A percentile compares a stretch with the other conserved stretches of the same genome.
Conservation (phyloP, 2,329 filamentous ascomycete genomes). For the Sclerotiophoma versabilis region DNA sequence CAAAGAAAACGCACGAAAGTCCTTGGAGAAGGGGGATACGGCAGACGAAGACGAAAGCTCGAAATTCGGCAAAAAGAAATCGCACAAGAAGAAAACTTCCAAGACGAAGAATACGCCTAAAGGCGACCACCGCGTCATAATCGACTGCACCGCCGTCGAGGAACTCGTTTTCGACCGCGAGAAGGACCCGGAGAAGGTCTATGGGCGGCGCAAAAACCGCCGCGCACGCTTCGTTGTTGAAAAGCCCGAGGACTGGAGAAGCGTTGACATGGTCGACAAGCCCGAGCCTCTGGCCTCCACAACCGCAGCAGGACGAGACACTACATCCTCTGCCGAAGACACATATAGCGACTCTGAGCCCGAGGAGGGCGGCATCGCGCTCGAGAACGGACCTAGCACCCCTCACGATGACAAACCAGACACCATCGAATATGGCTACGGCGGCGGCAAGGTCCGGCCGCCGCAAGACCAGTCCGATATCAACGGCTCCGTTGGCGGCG, state of each 20-base stretch:
- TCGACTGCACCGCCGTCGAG: conserved; percentile 61
- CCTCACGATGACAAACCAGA: conserved; percentile 2
- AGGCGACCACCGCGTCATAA: conserved; percentile 59
- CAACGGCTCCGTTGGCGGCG: conserved; percentile 64
- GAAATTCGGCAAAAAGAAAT: conserved; percentile 18
- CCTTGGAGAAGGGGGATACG: conserved; percentile 3
- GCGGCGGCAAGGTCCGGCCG: conserved; percentile 47
- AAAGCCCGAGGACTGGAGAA: conserved; percentile 52
- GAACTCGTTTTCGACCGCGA: conserved; percentile 57
- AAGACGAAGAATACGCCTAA: conserved; percentile 45
- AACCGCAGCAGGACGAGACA: conserved; percentile 17
- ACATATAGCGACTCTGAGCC: conserved; percentile 24
- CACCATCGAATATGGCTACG: conserved; percentile 33
- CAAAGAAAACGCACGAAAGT: background rate
- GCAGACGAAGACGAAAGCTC: background rate
- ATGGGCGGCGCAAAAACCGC: conserved; percentile 56
- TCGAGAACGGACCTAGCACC: background rate
- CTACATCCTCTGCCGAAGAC: conserved; percentile 6
- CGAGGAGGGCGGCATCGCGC: conserved; percentile 11
- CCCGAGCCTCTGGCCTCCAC: conserved; percentile 13
- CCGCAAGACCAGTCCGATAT: conserved; percentile 58
- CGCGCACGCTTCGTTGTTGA: conserved; percentile 50
- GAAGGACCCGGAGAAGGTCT: conserved; percentile 56
- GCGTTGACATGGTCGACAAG: conserved; percentile 54
- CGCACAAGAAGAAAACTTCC: conserved; percentile 38